A percentile compares a stretch with the other conserved stretches of the same genome.
phyloP scores from a whole-genome alignment of 768 basidiomycete genomes.

The Boletus rubropictus region DNA sequence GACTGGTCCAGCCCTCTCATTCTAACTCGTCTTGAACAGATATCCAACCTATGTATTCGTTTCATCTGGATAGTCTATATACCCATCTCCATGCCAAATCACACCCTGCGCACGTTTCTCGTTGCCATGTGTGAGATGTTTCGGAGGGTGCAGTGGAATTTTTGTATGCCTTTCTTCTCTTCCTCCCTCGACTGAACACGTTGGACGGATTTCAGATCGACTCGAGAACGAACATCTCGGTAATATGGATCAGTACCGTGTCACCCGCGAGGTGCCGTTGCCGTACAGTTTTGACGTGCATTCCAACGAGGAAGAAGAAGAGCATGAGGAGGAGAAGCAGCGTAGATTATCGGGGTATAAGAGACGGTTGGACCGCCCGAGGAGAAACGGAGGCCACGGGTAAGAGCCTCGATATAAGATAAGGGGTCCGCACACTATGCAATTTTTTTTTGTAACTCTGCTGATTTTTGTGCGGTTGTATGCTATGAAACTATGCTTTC shows the following conservation, averaged over 20 bases:
- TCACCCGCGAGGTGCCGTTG: slow-evolving; percentile 78
- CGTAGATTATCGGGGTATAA: neutral
- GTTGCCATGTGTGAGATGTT: slow-evolving; percentile 68
- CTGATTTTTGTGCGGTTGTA: too few species aligned
- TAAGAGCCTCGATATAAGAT: too few species aligned
- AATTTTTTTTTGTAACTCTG: too few species aligned
- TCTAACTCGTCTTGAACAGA: slow-evolving; percentile 32
- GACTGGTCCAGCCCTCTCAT: neutral
- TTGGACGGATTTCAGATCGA: slow-evolving; percentile 43
- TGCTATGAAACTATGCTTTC: too few species aligned
- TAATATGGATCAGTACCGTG: slow-evolving; percentile 90
- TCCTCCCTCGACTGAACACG: neutral
- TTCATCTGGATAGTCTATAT: slow-evolving; percentile 83
- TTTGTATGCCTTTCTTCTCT: slow-evolving; percentile 49
- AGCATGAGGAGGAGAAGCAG: slow-evolving; percentile 30
- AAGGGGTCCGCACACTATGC: too few species aligned
- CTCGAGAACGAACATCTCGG: slow-evolving; percentile 92
- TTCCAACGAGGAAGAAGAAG: slow-evolving; percentile 44
- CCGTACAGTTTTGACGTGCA: slow-evolving; percentile 59
- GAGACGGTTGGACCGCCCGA: neutral
- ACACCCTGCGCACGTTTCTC: slow-evolving; percentile 59
- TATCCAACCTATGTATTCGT: slow-evolving; percentile 68
- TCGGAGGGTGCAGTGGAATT: slow-evolving; percentile 87
- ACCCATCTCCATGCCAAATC: slow-evolving; percentile 45
- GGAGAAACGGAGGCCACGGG: neutral